phyloP scores from a whole-genome alignment of 2,329 filamentous ascomycete genomes.

The Arthroderma uncinatum region DNA sequence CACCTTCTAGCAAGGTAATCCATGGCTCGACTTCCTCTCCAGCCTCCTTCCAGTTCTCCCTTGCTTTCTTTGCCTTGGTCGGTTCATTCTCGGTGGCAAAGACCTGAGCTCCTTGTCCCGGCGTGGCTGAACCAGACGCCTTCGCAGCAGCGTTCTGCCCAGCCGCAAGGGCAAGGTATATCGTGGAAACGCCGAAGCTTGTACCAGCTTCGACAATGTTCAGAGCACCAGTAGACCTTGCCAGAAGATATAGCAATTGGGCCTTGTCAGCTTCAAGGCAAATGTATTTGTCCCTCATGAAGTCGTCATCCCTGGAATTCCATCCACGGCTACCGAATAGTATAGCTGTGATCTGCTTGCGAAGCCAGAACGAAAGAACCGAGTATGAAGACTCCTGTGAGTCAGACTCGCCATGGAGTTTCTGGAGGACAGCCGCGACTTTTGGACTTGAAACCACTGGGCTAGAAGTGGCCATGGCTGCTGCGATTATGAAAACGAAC shows the following conservation, averaged over 20 bases:
- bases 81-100: constrained; percentile 52
- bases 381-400: constrained; percentile 23
- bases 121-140: constrained; percentile 6
- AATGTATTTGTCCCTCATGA: constrained; percentile 48
- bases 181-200: constrained; percentile 51
- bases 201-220: constrained; percentile 51
- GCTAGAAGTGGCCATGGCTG: constrained; percentile 12
- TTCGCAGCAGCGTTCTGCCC: constrained; percentile 34
- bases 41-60: constrained; percentile 43
- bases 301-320: constrained; percentile 22
- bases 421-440: constrained; percentile 21
- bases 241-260: constrained; percentile 45
- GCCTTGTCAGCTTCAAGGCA: constrained; percentile 50
- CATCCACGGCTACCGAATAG: constrained; percentile 7
- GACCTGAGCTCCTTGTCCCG: constrained; percentile 34
- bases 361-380: constrained; percentile 17
- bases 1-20: constrained; percentile 49
- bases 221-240: constrained; percentile 39
- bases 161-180: constrained; percentile 51
- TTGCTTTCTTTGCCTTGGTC: constrained; percentile 42
- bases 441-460: constrained; percentile 13
- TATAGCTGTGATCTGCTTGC: constrained; percentile 14
- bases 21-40: constrained; percentile 39
- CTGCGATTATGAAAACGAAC: neutral
- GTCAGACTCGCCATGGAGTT: constrained; percentile 25